Base-by-base conservation (phyloP, 805 yeast species). In the Candida ipomoeae region DNA sequence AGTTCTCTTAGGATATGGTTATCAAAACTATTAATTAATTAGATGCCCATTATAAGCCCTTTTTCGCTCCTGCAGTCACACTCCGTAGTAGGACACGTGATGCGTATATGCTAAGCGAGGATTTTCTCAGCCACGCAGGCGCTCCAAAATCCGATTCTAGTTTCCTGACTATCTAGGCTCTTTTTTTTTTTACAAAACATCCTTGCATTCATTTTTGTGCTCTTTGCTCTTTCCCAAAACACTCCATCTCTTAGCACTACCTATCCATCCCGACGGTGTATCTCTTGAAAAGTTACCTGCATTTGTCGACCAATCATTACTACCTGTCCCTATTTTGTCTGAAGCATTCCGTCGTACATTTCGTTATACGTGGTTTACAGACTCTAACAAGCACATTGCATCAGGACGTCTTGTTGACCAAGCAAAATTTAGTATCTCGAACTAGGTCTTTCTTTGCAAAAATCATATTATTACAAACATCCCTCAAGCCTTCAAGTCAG, bases 71-170 rank as follows among this genome's bases (percentile, higher is more conserved):
- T 23, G 41, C 41, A 23, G 11, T 39, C n/a, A 18, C 18, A 18
- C 23, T 41, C 26, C 11, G 45, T 33, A 21, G 29, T 33, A 40
- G n/a, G n/a, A 20, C 29, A 42, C 38, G 45, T 33, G 37, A 20
- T 20, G 6, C 14, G 17, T 42, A 5, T 42, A 38, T 42, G 34
- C 38, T 10, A 33, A 42, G 38, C 31, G 45, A 42, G 45, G 45
- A 42, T 42, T 42, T 42, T 42, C 45, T 33, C 38, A 32, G 45
- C 45, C 45, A 33, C 45, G 45, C 45, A 42, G 45, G 45, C 37
- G 15, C 45, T 15, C 13, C 38, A 18, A 42, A 42, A 42, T 42
- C 31, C 31, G 29, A 33, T 42, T 42, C 38, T 31, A 34, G 38
- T 33, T 33, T 42, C 32, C 38, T 33, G 38, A 33, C 38, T 32